Base-by-base conservation (phyloP, 2,329 filamentous ascomycete genomes). In the Xylariales sp. region DNA sequence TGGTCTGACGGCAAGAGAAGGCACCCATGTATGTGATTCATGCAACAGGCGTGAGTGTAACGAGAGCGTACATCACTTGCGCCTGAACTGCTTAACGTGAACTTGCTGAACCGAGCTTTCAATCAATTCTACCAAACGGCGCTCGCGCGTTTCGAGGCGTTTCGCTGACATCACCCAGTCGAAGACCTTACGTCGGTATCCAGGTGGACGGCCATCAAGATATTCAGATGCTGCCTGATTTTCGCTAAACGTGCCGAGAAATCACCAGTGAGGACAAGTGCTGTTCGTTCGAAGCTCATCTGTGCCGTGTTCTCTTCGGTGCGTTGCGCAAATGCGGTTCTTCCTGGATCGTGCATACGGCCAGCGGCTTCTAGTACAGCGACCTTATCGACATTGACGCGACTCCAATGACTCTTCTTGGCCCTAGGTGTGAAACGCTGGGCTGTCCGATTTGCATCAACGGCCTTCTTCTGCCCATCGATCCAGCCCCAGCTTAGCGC, bases 401-500 rank as follows among this genome's bases (percentile, higher is more conserved):
- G 65, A 3, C 76, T 80, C 78, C 78, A 81, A 9, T 74, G 54
- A 49, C 74, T 78, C 29, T 65, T 68, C 19, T 63, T 57, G 3
- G 71, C 68, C 4, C 77, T 71, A 2, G 76, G 76, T 2, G 76
- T 78, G 61, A 77, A 80, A 4, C 74, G 68, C 48, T 75, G 71
- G 2, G 73, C 54, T 52, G 72, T 78, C 50, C 66, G 70, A 3
- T 58, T 49, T 0, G 62, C 63, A 46, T 78, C 70, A 32, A 64
- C 52, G 12, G 57, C 57, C 34, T 66, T 64, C 5, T 65, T 64
- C 48, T 75, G 74, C 1, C 76, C 74, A 53, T 81, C 76, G 44
- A 81, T 81, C 76, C 77, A 81, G 40, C 78, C 77, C 53, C 70
- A 75, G 55, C 76, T 80, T 5, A 81, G 63, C 0, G 76, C 75